These are phyloP conservation scores for Blastocladiella britannica DNA, from an alignment of 192 early-diverging fungal species.

Conservation along the genomic window DNA sequence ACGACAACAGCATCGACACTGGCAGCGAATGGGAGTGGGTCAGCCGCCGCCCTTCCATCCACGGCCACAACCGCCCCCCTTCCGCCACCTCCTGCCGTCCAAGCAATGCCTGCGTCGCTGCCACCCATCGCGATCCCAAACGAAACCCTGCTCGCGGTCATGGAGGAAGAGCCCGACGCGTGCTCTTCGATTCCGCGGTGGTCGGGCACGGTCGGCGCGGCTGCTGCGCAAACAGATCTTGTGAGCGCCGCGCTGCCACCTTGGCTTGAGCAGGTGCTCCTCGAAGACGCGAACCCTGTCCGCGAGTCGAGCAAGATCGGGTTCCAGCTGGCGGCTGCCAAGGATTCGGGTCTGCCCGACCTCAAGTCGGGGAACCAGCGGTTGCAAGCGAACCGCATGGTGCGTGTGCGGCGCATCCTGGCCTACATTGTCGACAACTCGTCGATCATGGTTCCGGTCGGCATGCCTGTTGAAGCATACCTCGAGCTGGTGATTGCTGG, in stretches of 20 bases:
- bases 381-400: constrained; percentile 67
- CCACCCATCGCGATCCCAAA: constrained; percentile 36
- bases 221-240: constrained; percentile 19
- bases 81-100: constrained; percentile 30
- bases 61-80: constrained; percentile 16
- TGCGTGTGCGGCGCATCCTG: constrained; percentile 66
- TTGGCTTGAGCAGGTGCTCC: constrained; percentile 70
- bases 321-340: constrained; percentile 53
- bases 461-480: not conserved
- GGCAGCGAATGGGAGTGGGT: too few species aligned
- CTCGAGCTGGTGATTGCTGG: not conserved
- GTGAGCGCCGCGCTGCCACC: constrained; percentile 53
- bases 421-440: constrained; percentile 61
- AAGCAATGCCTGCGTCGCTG: too few species aligned
- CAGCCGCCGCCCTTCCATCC: not conserved
- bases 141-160: constrained; percentile 45
- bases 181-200: constrained; percentile 49
- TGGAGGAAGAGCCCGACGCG: constrained; percentile 53
- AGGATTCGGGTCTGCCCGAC: constrained; percentile 27
- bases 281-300: constrained; percentile 42
- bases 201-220: constrained; percentile 34
- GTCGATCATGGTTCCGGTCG: not conserved
- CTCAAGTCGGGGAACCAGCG: constrained; percentile 33
- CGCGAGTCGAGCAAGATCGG: constrained; percentile 66
- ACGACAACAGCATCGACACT: too few species aligned